Base-by-base conservation (phyloP, 805 yeast genomes). In the Metschnikowia similis region DNA sequence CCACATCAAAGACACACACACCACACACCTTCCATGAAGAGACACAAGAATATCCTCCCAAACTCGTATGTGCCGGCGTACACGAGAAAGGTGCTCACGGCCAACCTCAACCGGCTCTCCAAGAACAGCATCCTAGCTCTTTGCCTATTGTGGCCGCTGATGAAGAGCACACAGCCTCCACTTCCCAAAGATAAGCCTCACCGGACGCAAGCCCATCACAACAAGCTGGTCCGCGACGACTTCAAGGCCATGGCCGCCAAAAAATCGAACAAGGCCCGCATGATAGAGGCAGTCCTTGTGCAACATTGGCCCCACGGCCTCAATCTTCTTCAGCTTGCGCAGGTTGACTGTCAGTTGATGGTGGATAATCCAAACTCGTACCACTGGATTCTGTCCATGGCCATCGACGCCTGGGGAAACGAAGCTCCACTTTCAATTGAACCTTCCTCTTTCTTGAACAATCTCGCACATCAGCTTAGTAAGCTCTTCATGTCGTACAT, bases 251-350 rank as follows among this genome's bases (percentile, higher is more conserved):
- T 57, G 54, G 37, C 32, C 21, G 29, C 38, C 11, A 37, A 44
- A 21, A 59, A 60, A 45, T 51, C 62, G 40, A 61, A 65, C 8
- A 72, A 72, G 50, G 51, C 64, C 34, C 56, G 61, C 35, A 52
- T 72, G 7, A 66, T 82, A 5, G 82, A 81, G 50, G 61, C 64
- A 34, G 67, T 82, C n/a, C 51, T 80, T 8, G 71, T 64, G 36
- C 76, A 77, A 11, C 76, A 69, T 55, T 85, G 87, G 78, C 66
- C 75, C 1, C 57, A 65, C 6, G 89, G 89, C 0, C 62, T 85
- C 39, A 84, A 83, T 55, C 66, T 84, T 1, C 69, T 82, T 14
- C 95, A 87, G 60, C 60, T 83, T 37, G 84, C 94, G 0, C 89
- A 85, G 52, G 66, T 86, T 5, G 94, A 87, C 56, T 79, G 85